A percentile compares a stretch with the other conserved stretches of the same genome.
Evolutionary conservation across 306 rosid genomes (phyloP).

Genomic region (Trifolium dubium): DNA sequence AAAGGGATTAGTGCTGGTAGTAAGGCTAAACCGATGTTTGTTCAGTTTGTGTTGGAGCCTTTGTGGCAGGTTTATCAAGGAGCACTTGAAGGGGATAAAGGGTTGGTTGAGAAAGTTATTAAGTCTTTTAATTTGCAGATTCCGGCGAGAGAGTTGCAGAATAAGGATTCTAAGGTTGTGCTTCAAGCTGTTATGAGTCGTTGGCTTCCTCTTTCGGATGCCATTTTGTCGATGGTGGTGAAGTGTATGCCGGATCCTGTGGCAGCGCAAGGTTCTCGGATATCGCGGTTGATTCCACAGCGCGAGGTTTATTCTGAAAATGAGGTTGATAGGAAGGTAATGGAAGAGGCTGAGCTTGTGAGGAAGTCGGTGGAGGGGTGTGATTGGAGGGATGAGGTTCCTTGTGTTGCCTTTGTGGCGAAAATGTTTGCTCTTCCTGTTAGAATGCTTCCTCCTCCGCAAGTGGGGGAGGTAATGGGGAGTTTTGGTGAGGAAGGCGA

Average conservation of each 20-base stretch:
- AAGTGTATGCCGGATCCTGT: constrained; percentile 74
- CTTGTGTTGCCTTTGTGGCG: constrained; percentile 85
- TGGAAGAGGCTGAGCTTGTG: constrained; percentile 25
- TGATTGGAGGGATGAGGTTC: constrained; percentile 70
- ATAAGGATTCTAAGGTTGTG: constrained; percentile 75
- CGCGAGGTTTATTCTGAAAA: constrained; percentile 42
- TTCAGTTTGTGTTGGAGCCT: constrained; percentile 85
- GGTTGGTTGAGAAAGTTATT: constrained; percentile 65
- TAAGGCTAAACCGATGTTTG: constrained; percentile 82
- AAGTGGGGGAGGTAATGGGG: constrained; percentile 49
- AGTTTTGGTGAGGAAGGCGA: constrained; percentile 59
- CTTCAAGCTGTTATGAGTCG: constrained; percentile 83
- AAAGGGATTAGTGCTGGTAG: constrained; percentile 58
- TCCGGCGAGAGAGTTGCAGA: constrained; percentile 70
- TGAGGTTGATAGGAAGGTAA: constrained; percentile 30
- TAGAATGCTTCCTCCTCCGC: constrained; percentile 66
- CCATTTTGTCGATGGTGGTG: constrained; percentile 75
- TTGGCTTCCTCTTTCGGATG: constrained; percentile 80
- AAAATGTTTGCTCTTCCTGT: constrained; percentile 90
- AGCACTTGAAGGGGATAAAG: constrained; percentile 58
- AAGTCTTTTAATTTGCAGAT: constrained; percentile 66
- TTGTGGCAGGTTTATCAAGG: constrained; percentile 81
- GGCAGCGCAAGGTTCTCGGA: constrained; percentile 64
- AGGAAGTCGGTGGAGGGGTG: constrained; percentile 43
- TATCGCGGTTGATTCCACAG: constrained; percentile 69